Evolutionary conservation across 2,329 filamentous ascomycete species (phyloP).

Genomic region (Botryotinia globosa): DNA sequence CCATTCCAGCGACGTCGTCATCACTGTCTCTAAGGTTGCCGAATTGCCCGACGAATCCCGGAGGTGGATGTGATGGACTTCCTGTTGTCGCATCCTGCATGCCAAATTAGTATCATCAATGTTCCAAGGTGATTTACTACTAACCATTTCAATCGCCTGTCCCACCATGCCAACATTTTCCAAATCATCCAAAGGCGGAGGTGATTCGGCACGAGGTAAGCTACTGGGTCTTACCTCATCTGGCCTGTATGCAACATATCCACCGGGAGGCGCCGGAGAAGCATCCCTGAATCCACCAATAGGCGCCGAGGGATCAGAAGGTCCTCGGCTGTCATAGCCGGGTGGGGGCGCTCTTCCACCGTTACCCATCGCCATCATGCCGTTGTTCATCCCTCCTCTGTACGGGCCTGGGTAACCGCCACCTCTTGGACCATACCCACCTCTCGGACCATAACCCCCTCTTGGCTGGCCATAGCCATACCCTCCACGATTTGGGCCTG

Average conservation of each 20-base stretch:
- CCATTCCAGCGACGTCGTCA: conserved; percentile 70
- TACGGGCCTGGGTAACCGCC: conserved; percentile 20
- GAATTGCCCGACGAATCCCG: conserved; percentile 45
- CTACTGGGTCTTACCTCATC: conserved; percentile 33
- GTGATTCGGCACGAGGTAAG: conserved; percentile 61
- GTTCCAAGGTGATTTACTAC: not conserved
- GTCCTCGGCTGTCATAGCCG: conserved; percentile 34
- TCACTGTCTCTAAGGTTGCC: conserved; percentile 60
- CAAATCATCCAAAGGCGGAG: conserved; percentile 56
- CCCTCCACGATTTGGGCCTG: conserved; percentile 47
- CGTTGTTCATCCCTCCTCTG: conserved; percentile 42
- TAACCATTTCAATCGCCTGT: conserved; percentile 70
- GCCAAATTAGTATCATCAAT: not conserved
- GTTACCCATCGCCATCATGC: conserved; percentile 42
- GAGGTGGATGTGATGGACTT: conserved; percentile 45
- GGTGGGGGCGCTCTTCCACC: conserved; percentile 42
- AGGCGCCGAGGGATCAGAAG: conserved; percentile 24
- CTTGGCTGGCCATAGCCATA: conserved; percentile 47
- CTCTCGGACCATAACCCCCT: conserved; percentile 27
- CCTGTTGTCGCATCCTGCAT: conserved; percentile 58
- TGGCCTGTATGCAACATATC: conserved; percentile 34
- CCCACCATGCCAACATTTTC: conserved; percentile 46
- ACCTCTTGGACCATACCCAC: conserved; percentile 39
- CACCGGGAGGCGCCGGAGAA: conserved; percentile 19
- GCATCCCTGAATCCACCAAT: conserved; percentile 24